Conservation (phyloP, 257 asterid genomes). For the Ocimum tenuiflorum region DNA sequence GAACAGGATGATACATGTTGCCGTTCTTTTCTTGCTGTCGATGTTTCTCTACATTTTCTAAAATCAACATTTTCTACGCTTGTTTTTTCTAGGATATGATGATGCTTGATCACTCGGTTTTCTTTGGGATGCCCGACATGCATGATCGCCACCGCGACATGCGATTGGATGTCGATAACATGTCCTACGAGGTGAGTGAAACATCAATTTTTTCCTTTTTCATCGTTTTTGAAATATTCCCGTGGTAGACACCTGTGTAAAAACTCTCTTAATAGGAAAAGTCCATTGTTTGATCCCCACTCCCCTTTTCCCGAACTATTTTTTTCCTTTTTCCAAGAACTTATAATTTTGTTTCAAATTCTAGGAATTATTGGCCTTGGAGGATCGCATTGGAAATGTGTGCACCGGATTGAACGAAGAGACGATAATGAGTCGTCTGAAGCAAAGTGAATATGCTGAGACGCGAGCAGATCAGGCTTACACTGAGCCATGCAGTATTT, state of each 20-base stretch:
- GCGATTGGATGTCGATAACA: constrained; percentile 64
- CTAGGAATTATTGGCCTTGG: constrained; percentile 60
- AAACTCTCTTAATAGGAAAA: too few species aligned
- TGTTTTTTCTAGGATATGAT: constrained; percentile 35
- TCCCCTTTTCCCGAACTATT: too few species aligned
- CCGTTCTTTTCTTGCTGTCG: too few species aligned
- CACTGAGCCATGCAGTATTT: constrained; percentile 56
- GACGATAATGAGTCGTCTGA: constrained; percentile 35
- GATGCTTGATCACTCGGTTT: constrained; percentile 46
- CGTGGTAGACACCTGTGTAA: too few species aligned
- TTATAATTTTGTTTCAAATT: neutral
- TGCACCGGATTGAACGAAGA: constrained; percentile 61
- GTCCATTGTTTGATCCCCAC: too few species aligned
- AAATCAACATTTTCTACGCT: neutral
- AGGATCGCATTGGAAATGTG: constrained; percentile 57
- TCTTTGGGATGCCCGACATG: constrained; percentile 47
- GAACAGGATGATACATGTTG: too few species aligned
- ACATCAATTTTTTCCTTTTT: neutral
- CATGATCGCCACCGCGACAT: constrained; percentile 53
- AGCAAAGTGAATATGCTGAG: constrained; percentile 26
- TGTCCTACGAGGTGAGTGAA: constrained; percentile 56
- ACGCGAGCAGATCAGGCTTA: constrained; percentile 20
- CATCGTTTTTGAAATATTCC: too few species aligned
- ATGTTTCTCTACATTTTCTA: neutral
- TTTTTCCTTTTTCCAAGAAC: too few species aligned